These are phyloP conservation scores for Ophiocordyceps camponoti-floridani DNA, from an alignment of 2,329 filamentous ascomycete species.

Conservation along the genomic window DNA sequence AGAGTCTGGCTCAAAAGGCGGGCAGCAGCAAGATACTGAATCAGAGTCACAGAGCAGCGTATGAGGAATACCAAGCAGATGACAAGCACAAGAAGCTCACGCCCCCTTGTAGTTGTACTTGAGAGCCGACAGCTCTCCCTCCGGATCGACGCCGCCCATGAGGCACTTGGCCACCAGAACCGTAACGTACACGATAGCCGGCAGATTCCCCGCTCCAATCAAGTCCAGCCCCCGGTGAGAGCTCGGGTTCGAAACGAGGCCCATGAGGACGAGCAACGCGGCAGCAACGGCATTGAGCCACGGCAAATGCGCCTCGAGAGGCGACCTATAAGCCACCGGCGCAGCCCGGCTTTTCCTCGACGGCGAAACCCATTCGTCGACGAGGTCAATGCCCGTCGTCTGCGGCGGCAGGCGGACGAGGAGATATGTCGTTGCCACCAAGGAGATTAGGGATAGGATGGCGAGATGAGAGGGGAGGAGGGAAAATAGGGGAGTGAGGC, in stretches of 20 bases:
- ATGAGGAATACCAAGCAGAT: background rate
- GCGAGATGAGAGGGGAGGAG: constrained; percentile 23
- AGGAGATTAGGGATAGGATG: constrained; percentile 42
- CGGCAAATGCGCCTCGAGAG: constrained; percentile 41
- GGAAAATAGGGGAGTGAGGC: constrained; percentile 34
- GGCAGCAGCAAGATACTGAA: background rate
- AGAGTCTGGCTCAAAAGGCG: background rate
- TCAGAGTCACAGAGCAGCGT: too few species aligned
- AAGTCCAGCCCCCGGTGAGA: constrained; percentile 15
- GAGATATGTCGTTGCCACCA: constrained; percentile 43
- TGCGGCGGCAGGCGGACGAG: constrained; percentile 36
- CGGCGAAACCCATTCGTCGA: constrained; percentile 25
- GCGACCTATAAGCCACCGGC: constrained; percentile 10
- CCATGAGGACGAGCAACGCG: constrained; percentile 28
- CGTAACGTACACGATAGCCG: constrained; percentile 39
- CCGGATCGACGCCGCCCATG: constrained; percentile 52
- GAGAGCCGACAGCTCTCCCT: constrained; percentile 40
- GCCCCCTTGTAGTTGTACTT: constrained; percentile 53
- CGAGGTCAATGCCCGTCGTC: constrained; percentile 29
- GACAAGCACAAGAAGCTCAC: constrained; percentile 11
- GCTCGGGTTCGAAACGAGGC: constrained; percentile 14
- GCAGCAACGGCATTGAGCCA: constrained; percentile 42
- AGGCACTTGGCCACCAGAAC: constrained; percentile 44
- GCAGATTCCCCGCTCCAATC: constrained; percentile 30
- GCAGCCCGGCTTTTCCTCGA: constrained; percentile 5